Percentiles rank a stretch among this genome's conserved stretches.
phyloP scores from a whole-genome alignment of 2,329 filamentous ascomycete species.

The Magnaporthiopsis poae region DNA sequence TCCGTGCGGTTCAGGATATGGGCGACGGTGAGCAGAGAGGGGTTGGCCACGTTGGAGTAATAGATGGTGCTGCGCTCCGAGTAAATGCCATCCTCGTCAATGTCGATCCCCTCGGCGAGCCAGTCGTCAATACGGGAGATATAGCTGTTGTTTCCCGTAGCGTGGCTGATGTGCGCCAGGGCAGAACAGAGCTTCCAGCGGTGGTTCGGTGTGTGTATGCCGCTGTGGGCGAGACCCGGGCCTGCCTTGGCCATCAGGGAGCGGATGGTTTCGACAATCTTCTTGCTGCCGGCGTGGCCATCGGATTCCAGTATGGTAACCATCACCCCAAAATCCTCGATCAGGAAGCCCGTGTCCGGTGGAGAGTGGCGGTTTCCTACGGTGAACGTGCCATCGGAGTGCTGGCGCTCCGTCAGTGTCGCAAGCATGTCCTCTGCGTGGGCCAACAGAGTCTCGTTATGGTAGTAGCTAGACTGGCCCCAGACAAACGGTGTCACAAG shows the following conservation, averaged over 20 bases:
- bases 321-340: slow-evolving; percentile 6
- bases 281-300: neutral
- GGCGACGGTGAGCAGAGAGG: neutral
- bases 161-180: slow-evolving; percentile 3
- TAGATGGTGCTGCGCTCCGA: slow-evolving; percentile 6
- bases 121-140: slow-evolving; percentile 2
- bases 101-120: slow-evolving; percentile 6
- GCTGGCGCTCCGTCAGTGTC: neutral
- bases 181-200: slow-evolving; percentile 6
- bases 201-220: slow-evolving; percentile 5
- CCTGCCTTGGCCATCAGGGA: slow-evolving; percentile 1
- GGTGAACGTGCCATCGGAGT: slow-evolving; percentile 1
- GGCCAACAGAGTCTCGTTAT: slow-evolving; percentile 2
- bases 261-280: slow-evolving; percentile 1
- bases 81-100: slow-evolving; percentile 5
- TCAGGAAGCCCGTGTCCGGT: slow-evolving; percentile 5
- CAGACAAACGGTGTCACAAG: slow-evolving; percentile 5
- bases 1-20: slow-evolving; percentile 3
- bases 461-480: neutral
- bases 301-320: neutral
- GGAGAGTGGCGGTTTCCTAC: slow-evolving; percentile 5
- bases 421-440: slow-evolving; percentile 3
- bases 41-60: slow-evolving; percentile 2
- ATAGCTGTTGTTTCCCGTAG: slow-evolving; percentile 2
- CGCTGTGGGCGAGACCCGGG: slow-evolving; percentile 2